Conservation (phyloP, 2,329 filamentous ascomycete species). For the Colletotrichum endophyticum region DNA sequence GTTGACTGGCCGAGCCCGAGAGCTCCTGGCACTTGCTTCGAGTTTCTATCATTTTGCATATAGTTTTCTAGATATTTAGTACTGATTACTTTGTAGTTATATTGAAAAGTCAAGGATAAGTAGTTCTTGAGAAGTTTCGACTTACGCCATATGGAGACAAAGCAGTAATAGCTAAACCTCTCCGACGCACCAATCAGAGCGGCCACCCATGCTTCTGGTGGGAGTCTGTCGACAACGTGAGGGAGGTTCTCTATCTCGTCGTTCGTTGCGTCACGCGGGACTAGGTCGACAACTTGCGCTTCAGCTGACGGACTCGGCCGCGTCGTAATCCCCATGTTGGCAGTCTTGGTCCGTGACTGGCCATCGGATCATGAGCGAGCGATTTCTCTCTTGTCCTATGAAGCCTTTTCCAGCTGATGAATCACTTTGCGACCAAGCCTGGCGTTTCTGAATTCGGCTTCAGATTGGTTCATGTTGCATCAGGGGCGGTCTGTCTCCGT, state of each 20-base stretch:
- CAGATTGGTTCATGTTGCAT: background rate
- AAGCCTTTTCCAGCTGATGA: background rate
- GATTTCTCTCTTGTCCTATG: background rate
- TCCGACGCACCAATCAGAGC: conserved; percentile 22
- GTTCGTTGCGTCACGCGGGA: conserved; percentile 20
- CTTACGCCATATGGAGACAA: conserved; percentile 24
- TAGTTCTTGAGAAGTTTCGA: background rate
- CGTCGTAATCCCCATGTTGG: background rate
- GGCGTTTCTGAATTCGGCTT: background rate
- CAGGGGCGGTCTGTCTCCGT: background rate
- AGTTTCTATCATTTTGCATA: conserved; percentile 38
- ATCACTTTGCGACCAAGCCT: background rate
- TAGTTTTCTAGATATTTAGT: conserved; percentile 40
- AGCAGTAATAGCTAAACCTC: conserved; percentile 24
- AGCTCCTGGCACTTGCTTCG: conserved; percentile 47
- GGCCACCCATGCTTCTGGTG: conserved; percentile 23
- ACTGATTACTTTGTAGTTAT: fast-evolving
- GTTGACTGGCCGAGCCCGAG: conserved; percentile 53
- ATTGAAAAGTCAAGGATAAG: background rate
- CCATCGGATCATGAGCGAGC: background rate
- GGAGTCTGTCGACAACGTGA: conserved; percentile 20
- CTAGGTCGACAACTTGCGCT: background rate
- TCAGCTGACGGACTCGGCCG: background rate
- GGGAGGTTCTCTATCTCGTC: conserved; percentile 22
- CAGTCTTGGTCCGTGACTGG: background rate